Base-by-base conservation (phyloP, 768 basidiomycete genomes). In the Chiua virens region DNA sequence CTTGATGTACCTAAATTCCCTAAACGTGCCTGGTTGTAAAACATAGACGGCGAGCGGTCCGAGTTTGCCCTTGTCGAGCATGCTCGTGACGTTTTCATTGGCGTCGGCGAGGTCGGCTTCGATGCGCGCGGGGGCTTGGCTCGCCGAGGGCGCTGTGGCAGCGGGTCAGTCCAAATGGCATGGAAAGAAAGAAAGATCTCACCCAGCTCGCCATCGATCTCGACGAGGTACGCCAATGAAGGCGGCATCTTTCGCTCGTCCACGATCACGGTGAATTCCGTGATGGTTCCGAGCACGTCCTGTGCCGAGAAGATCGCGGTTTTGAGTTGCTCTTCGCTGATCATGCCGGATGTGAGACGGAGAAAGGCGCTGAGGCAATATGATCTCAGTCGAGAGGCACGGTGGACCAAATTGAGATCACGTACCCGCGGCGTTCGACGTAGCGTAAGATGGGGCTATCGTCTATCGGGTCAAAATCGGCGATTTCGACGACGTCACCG, bases 381-480 rank as follows among this genome's bases (percentile, higher is more conserved):
- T 22, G 21, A 15, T 45, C 30, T 54, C 17, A 45, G 20, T 39
- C 5, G 42, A 17, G 8, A 3, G 10, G 7, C 17, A 8, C 18
- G 35, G 17, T 21, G 39, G 17, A 9, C 8, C 17, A 20, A n/a
- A 42, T n/a, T 23, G 28, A 30, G 34, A 21, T n/a, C 1, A 17
- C 53, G 23, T 44, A 63, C 62, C 55, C 50, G 8, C 56, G 50
- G 3, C 59, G 62, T 22, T 64, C 59, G 7, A 64, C 47, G 37
- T 50, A 64, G 32, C 52, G 57, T 27, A 61, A 18, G 10, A 64
- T 51, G 4, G 62, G 62, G 20, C 47, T 40, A 20, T 58, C 62
- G n/a, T 63, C 62, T 3, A 17, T 21, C 2, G 62, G 47, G 39
- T 60, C 49, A 45, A 60, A 58, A 2, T 59, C 62, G 4, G 39